Base-by-base conservation (phyloP, 768 basidiomycete species). In the Leucosporidium creatinivorum region DNA sequence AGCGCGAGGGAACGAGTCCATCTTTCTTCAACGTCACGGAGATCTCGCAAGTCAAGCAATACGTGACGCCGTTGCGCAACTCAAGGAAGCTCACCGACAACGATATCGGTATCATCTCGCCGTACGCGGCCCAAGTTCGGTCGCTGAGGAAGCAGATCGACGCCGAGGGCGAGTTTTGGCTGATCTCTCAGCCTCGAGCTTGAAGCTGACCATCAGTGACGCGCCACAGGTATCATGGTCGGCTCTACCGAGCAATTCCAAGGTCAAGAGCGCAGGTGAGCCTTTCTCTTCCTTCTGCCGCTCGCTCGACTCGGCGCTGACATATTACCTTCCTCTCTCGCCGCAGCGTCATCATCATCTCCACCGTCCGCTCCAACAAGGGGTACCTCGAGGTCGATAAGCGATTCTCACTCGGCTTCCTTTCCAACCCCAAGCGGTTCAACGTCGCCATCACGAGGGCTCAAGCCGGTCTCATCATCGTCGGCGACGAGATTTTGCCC, bases 361-460 rank as follows among this genome's bases (percentile, higher is more conserved):
- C 75, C 21, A 73, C 73, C 4, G 69, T 72, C 10, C 67, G 75
- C 4, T 72, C 73, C 13, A 77, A 76, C 12, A 50, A 62, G 5
- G 58, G 76, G 19, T 78, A 76, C 68, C 59, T 78, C 50, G 61
- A 61, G 7, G 65, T 71, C 39, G 78, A 79, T 64, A 65, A 64
- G 49, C 44, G 62, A 17, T 72, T 69, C 28, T 74, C 74, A 26
- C 74, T 78, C 70, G 79, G 79, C 17, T 68, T 80, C 54, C 74
- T 77, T 10, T 67, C 73, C 30, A 75, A 77, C 62, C 73, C 73
- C 12, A 76, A 77, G 61, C 73, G 79, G 13, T 77, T 80, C 75
- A 80, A 80, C 69, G 79, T 79, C 26, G 75, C 78, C 39, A 76
- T 78, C 58, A 80, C 79, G 1, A 69, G 79, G 30, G 78, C 78